A percentile compares a stretch with the other conserved stretches of the same genome.
Evolutionary conservation across 345 rosid species (phyloP).

Genomic region (Adansonia digitata): DNA sequence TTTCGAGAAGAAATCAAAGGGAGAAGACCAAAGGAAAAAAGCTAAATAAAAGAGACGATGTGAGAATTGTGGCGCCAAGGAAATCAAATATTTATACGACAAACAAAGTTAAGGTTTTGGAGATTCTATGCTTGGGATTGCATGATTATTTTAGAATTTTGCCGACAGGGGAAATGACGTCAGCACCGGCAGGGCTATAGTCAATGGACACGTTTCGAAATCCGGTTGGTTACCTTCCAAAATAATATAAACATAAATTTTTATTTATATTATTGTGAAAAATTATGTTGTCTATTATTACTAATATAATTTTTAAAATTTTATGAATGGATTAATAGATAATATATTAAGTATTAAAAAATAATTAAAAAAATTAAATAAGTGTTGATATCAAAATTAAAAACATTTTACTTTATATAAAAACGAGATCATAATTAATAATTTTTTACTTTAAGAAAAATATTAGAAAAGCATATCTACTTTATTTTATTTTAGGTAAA

Average conservation of each 20-base stretch:
- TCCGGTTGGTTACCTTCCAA: not conserved
- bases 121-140: constrained; percentile 8
- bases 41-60: not conserved
- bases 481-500: too few relatives aligned
- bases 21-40: not conserved
- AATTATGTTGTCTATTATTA: too few relatives aligned
- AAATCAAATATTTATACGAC: not conserved
- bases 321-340: too few relatives aligned
- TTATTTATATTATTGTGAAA: too few relatives aligned
- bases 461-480: not conserved
- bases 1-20: not conserved
- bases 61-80: not conserved
- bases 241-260: not conserved
- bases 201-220: not conserved
- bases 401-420: too few relatives aligned
- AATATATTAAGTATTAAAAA: too few relatives aligned
- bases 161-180: not conserved
- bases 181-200: too few relatives aligned
- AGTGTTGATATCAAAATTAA: too few relatives aligned
- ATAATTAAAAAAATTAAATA: too few relatives aligned
- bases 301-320: too few relatives aligned
- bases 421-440: too few relatives aligned
- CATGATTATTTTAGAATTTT: not conserved
- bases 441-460: not conserved
- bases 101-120: too few relatives aligned